Percentiles rank a stretch among this genome's conserved stretches.
phyloP scores from a whole-genome alignment of 192 early-diverging fungal genomes.

The Podila epicladia region DNA sequence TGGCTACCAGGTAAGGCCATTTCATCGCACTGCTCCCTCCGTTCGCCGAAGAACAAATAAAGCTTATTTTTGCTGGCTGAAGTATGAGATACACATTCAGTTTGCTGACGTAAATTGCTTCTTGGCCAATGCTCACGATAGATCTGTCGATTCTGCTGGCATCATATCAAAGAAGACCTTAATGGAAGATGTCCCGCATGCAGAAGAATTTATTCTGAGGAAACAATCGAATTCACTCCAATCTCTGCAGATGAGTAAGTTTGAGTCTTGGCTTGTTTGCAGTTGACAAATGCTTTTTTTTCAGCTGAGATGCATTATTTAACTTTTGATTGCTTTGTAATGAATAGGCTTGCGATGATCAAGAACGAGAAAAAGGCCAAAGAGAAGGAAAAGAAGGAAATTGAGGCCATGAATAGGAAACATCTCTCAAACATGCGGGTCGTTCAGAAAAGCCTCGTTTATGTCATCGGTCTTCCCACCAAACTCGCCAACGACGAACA shows the following conservation, averaged over 20 bases:
- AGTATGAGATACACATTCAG: no score
- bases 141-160: constrained; percentile 99
- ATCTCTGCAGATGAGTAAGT: constrained; percentile 92
- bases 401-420: constrained; percentile 79
- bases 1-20: constrained; percentile 87
- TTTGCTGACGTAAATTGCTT: no score
- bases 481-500: constrained; percentile 91
- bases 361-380: constrained; percentile 76
- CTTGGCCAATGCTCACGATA: constrained; percentile 37
- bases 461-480: constrained; percentile 92
- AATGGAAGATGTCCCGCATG: constrained; percentile 97
- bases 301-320: background rate
- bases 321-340: background rate
- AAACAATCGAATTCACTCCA: constrained; percentile 87
- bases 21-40: background rate
- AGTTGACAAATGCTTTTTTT: background rate
- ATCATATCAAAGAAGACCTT: constrained; percentile 95
- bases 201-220: constrained; percentile 90
- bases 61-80: no score
- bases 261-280: constrained; percentile 1
- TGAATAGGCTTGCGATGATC: constrained; percentile 52
- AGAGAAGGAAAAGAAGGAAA: constrained; percentile 92
- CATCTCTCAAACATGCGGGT: constrained; percentile 92
- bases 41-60: background rate
- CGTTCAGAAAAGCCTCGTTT: constrained; percentile 97